A percentile compares a stretch with the other conserved stretches of the same genome.
These are phyloP conservation scores for Sugiyamaella xylanicola DNA, from an alignment of 1,139 yeast species.

Conservation along the genomic window DNA sequence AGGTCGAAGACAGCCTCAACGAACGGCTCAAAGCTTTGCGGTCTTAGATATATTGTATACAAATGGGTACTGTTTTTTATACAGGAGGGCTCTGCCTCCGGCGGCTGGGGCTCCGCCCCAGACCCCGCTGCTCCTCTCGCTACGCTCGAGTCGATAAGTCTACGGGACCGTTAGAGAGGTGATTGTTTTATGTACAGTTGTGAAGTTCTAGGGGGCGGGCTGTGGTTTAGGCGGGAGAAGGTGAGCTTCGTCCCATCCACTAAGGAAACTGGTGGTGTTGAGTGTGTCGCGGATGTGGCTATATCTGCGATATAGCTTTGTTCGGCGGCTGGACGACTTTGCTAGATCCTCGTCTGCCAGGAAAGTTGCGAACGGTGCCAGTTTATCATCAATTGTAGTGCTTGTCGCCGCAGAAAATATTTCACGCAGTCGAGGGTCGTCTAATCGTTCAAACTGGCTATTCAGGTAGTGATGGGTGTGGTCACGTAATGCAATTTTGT, in stretches of 20 bases:
- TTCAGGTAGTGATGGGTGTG: constrained; percentile 30
- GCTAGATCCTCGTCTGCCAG: constrained; percentile 26
- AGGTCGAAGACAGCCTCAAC: constrained; percentile 83
- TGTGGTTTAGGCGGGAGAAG: background rate
- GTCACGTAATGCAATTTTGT: constrained; percentile 25
- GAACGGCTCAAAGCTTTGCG: constrained; percentile 85
- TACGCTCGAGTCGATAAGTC: background rate
- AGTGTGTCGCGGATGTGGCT: constrained; percentile 26
- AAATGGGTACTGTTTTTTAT: too few relatives aligned
- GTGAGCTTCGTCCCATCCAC: constrained; percentile 26
- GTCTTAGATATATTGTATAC: too few relatives aligned
- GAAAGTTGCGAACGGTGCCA: constrained; percentile 23
- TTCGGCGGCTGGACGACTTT: constrained; percentile 17
- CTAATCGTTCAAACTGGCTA: constrained; percentile 21
- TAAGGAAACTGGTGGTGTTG: constrained; percentile 26
- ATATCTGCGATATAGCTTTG: constrained; percentile 19
- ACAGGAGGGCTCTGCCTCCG: too few relatives aligned
- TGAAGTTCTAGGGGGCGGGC: background rate
- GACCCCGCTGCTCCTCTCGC: background rate
- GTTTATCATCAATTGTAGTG: constrained; percentile 8
- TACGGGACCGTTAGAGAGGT: too few relatives aligned
- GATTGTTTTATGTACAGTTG: too few relatives aligned
- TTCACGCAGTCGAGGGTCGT: constrained; percentile 21
- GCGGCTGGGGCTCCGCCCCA: constrained; percentile 12
- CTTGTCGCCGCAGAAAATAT: constrained; percentile 13